Conservation (phyloP, 192 early-diverging fungal species). For the Blastocladiella britannica region DNA sequence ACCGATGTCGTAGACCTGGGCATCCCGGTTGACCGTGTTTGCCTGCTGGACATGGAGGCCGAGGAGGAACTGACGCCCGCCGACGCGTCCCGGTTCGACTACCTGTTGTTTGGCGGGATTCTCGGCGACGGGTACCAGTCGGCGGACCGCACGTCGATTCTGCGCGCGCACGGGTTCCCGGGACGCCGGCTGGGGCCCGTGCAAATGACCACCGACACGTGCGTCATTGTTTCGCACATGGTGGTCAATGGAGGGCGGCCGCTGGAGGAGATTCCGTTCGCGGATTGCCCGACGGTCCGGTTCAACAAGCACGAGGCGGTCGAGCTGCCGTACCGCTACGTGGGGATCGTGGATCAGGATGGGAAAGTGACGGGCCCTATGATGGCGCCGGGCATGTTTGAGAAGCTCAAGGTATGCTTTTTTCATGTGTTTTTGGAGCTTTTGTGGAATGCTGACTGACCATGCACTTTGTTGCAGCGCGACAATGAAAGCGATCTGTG, state of each 20-base stretch:
- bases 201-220: conserved; percentile 78
- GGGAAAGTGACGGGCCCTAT: conserved; percentile 24
- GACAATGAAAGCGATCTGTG: not conserved
- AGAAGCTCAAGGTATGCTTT: conserved; percentile 45
- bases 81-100: conserved; percentile 45
- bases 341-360: conserved; percentile 25
- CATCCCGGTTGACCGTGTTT: conserved; percentile 29
- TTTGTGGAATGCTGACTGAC: no score
- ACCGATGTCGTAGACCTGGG: conserved; percentile 20
- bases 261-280: conserved; percentile 38
- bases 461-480: no score
- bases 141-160: conserved; percentile 26
- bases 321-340: conserved; percentile 61
- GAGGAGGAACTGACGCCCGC: conserved; percentile 29
- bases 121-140: conserved; percentile 13
- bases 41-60: conserved; percentile 50
- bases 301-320: conserved; percentile 47
- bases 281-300: conserved; percentile 52
- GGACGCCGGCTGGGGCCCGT: conserved; percentile 47
- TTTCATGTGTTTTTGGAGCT: no score
- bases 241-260: conserved; percentile 40
- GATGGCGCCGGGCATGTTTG: conserved; percentile 52
- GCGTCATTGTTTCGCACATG: conserved; percentile 43
- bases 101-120: conserved; percentile 68
- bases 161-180: conserved; percentile 46